Conservation (phyloP, 2,329 filamentous ascomycete genomes). For the Orbilia oligospora region DNA sequence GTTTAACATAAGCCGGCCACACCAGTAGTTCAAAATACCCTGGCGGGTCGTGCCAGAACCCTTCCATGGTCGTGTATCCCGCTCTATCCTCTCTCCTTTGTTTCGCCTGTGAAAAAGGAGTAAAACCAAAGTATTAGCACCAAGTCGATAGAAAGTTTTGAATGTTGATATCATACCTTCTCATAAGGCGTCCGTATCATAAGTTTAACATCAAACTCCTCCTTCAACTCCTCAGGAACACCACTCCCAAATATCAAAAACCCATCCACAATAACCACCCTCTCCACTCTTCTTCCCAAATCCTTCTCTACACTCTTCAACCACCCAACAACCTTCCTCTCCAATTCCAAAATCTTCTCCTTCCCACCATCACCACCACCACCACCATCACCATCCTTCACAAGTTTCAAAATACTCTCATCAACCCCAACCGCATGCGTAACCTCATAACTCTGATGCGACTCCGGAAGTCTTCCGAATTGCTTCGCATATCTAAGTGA, state of each 20-base stretch:
- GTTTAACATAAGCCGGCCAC: constrained; percentile 89
- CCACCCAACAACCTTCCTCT: constrained; percentile 64
- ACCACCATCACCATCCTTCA: no score
- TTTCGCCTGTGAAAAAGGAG: constrained; percentile 70
- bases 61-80: constrained; percentile 85
- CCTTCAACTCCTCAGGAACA: constrained; percentile 57
- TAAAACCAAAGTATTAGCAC: constrained; percentile 30
- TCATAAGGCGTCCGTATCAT: constrained; percentile 63
- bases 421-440: constrained; percentile 57
- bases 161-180: constrained; percentile 50
- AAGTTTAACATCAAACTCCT: constrained; percentile 62
- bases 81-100: constrained; percentile 77
- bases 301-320: constrained; percentile 62
- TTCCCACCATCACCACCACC: constrained; percentile 24
- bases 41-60: constrained; percentile 95
- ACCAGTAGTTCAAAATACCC: constrained; percentile 95
- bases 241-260: constrained; percentile 63
- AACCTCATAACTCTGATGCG: constrained; percentile 46
- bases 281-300: constrained; percentile 60
- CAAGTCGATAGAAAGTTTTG: constrained; percentile 62
- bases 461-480: constrained; percentile 70
- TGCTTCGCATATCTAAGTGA: constrained; percentile 79
- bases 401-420: constrained; percentile 36
- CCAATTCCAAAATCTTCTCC: constrained; percentile 65
- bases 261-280: constrained; percentile 63